Base-by-base conservation (phyloP, 805 yeast genomes). In the Barnettozyma botsteinii region DNA sequence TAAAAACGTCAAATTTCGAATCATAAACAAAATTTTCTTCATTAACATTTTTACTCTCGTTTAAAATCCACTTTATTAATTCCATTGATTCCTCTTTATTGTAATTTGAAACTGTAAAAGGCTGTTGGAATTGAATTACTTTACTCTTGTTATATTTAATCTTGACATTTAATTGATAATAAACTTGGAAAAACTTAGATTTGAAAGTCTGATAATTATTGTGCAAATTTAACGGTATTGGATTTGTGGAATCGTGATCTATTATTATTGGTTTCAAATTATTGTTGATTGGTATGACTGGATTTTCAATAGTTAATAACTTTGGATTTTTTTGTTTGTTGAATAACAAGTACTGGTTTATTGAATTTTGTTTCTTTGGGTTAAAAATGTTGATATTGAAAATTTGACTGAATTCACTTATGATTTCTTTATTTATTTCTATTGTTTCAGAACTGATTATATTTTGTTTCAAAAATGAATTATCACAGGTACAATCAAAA, bases 71-170 rank as follows among this genome's bases (percentile, higher is more conserved):
- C 43, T 65, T 67, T 40, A 78, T 64, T 11, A 79, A 53, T 41
- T 75, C 69, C 25, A 65, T 69, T 31, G 79, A 62, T 48, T 73
- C 67, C 3, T 56, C 48, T 27, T 71, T 56, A 48, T 75, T 70
- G 61, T 70, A 77, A 2, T 80, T 79, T 21, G 79, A 64, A 0
- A 80, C 65, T 1, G 73, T 72, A 5, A 80, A 58, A 2, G 81
- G 83, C 18, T 76, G 66, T 13, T 62, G 55, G 10, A 74, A 54
- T 32, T 68, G 73, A 29, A 77, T 60, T 42, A 73, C 75, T 47
- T 73, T 75, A 3, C 73, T 72, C 18, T 75, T 52, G 43, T 74
- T 75, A 32, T 75, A 65, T 41, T 73, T 76, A 18, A 79, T 43
- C 13, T 30, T 33, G 6, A 48, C 37, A 0, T 67, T 55, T 4